These are phyloP conservation scores for Cutaneotrichosporon cyanovorans DNA, from an alignment of 1,284 basidiomycete genomes.

Conservation along the genomic window DNA sequence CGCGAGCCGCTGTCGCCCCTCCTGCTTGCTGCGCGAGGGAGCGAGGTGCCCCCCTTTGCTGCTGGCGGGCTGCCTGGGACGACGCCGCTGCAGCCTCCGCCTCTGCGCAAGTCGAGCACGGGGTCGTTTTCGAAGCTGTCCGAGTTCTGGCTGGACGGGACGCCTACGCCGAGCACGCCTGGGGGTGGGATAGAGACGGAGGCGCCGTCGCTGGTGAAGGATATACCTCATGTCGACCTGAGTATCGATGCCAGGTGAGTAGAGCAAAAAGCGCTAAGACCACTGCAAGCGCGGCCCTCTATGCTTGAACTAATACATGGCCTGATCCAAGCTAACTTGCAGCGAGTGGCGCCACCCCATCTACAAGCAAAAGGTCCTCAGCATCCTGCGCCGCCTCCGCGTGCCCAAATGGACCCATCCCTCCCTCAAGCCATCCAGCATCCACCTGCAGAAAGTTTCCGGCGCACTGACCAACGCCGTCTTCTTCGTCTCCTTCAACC, in stretches of 20 bases:
- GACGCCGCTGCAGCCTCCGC: slow-evolving; percentile 11
- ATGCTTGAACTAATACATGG: neutral
- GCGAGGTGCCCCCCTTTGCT: neutral
- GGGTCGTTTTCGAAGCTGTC: slow-evolving; percentile 41
- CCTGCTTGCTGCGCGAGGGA: slow-evolving; percentile 6
- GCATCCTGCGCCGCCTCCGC: slow-evolving; percentile 30
- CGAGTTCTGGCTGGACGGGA: slow-evolving; percentile 38
- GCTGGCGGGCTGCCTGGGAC: neutral
- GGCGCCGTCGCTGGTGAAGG: slow-evolving; percentile 50
- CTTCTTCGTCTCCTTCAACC: slow-evolving; percentile 68
- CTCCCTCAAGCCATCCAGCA: slow-evolving; percentile 44
- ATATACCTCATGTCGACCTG: slow-evolving; percentile 56
- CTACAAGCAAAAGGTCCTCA: slow-evolving; percentile 43
- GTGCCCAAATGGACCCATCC: slow-evolving; percentile 46
- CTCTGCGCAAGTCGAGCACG: slow-evolving; percentile 29
- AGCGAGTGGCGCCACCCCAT: slow-evolving; percentile 43
- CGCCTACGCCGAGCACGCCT: slow-evolving; percentile 12
- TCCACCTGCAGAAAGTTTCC: slow-evolving; percentile 71
- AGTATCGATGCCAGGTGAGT: slow-evolving; percentile 67
- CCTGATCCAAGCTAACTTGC: slow-evolving; percentile 1
- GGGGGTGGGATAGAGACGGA: slow-evolving; percentile 5
- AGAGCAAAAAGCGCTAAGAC: neutral
- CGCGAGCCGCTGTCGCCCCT: slow-evolving; percentile 18
- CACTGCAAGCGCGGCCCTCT: neutral
- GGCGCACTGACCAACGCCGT: slow-evolving; percentile 89